These are phyloP conservation scores for Hypholoma sublateritium DNA, from an alignment of 768 basidiomycete genomes.

Conservation along the genomic window DNA sequence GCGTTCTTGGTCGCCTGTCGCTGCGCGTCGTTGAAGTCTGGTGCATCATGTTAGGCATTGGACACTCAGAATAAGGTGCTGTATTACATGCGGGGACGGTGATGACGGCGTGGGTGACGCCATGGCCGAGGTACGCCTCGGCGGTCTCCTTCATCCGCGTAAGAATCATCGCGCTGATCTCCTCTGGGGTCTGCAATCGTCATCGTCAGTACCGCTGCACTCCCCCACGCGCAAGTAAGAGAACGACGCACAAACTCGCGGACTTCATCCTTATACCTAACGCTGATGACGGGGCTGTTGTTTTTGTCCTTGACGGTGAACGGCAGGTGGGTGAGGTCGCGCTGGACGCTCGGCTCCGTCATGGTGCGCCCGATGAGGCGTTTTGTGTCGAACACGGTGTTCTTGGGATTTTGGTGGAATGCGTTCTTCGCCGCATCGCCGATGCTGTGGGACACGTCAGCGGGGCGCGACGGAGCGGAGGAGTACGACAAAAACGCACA, in stretches of 20 bases:
- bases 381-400: constrained; percentile 95
- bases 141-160: constrained; percentile 72
- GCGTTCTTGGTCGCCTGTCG: constrained; percentile 72
- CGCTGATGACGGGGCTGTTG: constrained; percentile 77
- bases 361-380: constrained; percentile 86
- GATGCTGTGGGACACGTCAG: constrained; percentile 31
- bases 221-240: background rate
- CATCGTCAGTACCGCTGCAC: background rate
- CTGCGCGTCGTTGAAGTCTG: constrained; percentile 59
- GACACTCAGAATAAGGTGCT: background rate
- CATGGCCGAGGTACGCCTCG: constrained; percentile 65
- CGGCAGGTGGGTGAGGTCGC: constrained; percentile 86
- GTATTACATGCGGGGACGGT: constrained; percentile 56
- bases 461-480: constrained; percentile 10
- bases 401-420: constrained; percentile 86
- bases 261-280: constrained; percentile 57
- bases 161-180: constrained; percentile 67
- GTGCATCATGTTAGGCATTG: constrained; percentile 16
- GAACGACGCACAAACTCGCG: constrained; percentile 50
- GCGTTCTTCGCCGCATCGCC: constrained; percentile 97
- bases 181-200: constrained; percentile 51
- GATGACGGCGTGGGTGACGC: constrained; percentile 60
- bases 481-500: constrained; percentile 36
- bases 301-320: constrained; percentile 73
- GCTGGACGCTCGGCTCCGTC: constrained; percentile 75